phyloP scores from a whole-genome alignment of 257 asterid species.

The Solanum corneliomulleri region DNA sequence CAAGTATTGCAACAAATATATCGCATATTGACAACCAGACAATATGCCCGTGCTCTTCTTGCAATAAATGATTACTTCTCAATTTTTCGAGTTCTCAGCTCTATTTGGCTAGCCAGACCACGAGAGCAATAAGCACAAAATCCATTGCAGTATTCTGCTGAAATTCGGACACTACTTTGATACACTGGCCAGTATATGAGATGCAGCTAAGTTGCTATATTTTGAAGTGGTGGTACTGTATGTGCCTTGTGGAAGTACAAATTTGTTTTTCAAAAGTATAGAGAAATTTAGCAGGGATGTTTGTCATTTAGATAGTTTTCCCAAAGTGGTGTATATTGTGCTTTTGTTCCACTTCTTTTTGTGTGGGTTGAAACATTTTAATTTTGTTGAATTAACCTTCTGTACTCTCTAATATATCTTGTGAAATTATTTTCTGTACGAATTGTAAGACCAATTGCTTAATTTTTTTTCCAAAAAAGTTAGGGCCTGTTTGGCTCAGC shows the following conservation, averaged over 20 bases:
- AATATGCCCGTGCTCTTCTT: constrained; percentile 82
- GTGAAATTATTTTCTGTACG: background rate
- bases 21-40: constrained; percentile 60
- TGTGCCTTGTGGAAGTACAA: background rate
- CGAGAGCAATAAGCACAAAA: constrained; percentile 23
- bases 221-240: background rate
- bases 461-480: too few relatives aligned
- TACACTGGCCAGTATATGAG: background rate
- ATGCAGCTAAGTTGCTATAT: background rate
- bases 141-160: background rate
- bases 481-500: too few relatives aligned
- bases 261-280: background rate
- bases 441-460: background rate
- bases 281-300: too few relatives aligned
- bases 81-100: constrained; percentile 77
- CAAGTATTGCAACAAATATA: constrained; percentile 75
- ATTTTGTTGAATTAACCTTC: background rate
- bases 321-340: background rate
- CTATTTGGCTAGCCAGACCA: constrained; percentile 86
- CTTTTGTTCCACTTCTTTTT: background rate
- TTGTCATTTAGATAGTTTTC: background rate
- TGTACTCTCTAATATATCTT: background rate
- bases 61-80: constrained; percentile 62
- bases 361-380: background rate
- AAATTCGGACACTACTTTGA: background rate